phyloP scores from a whole-genome alignment of 2,329 filamentous ascomycete species.

The Epichloe festucae region DNA sequence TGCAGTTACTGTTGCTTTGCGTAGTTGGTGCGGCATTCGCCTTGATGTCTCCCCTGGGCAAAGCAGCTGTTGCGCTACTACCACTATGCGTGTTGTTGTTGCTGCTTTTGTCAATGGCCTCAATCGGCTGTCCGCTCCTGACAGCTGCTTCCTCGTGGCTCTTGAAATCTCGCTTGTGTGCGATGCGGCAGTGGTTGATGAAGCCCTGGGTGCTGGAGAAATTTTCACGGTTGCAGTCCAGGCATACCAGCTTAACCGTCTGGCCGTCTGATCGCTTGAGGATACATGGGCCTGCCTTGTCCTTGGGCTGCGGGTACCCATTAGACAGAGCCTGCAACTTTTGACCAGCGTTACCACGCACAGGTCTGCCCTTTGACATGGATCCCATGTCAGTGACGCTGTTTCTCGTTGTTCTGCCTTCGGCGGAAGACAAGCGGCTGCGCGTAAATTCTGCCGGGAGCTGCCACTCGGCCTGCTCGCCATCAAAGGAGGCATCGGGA shows the following conservation, averaged over 20 bases:
- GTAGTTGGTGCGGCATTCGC: constrained; percentile 1
- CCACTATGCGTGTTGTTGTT: constrained; percentile 1
- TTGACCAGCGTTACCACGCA: constrained; percentile 39
- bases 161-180: constrained; percentile 85
- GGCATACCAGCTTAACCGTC: constrained; percentile 80
- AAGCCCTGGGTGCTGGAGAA: constrained; percentile 98
- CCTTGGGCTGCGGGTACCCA: constrained; percentile 62
- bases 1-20: background rate
- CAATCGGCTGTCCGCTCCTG: constrained; percentile 72
- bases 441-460: constrained; percentile 27
- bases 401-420: constrained; percentile 70
- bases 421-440: constrained; percentile 34
- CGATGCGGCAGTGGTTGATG: constrained; percentile 96
- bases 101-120: constrained; percentile 22
- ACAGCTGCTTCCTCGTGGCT: constrained; percentile 90
- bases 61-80: background rate
- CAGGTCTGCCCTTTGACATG: constrained; percentile 36
- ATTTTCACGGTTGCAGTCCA: constrained; percentile 77
- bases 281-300: constrained; percentile 70
- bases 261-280: constrained; percentile 77
- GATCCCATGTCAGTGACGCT: constrained; percentile 37
- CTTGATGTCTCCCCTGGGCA: constrained; percentile 13
- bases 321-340: constrained; percentile 57
- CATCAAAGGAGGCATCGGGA: constrained; percentile 77
- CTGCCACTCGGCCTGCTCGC: constrained; percentile 36